Conservation (phyloP, 345 rosid genomes). For the Murraya koenigii region DNA sequence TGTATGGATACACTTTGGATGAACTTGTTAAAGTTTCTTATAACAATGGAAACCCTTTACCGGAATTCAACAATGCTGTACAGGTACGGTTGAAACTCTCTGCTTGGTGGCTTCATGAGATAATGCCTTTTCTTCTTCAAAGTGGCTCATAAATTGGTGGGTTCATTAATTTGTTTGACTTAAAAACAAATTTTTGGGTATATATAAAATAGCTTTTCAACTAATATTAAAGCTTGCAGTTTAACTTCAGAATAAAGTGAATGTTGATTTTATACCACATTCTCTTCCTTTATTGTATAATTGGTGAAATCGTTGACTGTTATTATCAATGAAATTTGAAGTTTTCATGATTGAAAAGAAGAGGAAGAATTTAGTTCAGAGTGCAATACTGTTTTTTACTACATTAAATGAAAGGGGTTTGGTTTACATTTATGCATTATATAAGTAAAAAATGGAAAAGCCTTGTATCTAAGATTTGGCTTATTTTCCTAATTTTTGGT, state of each 20-base stretch:
- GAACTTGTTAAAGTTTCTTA: slow-evolving; percentile 81
- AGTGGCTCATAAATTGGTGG: not conserved
- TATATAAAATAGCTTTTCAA: not conserved
- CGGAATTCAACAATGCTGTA: slow-evolving; percentile 84
- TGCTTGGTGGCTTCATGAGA: not conserved
- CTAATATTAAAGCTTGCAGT: not conserved
- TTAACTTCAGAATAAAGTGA: not conserved
- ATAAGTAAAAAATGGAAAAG: not conserved
- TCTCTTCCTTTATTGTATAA: not conserved
- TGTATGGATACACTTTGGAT: slow-evolving; percentile 82
- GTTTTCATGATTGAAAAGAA: not conserved
- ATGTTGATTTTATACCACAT: not conserved
- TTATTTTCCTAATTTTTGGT: not conserved
- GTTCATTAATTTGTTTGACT: not conserved
- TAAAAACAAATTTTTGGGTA: not conserved
- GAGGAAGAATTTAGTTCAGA: not conserved
- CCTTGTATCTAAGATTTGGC: not conserved
- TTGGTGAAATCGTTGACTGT: not conserved
- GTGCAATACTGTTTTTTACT: not conserved
- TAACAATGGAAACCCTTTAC: slow-evolving; percentile 81
- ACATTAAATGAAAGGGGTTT: not conserved
- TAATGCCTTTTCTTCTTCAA: not conserved
- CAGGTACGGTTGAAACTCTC: slow-evolving; percentile 39
- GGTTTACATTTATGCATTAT: not conserved
- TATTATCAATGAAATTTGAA: not conserved